Percentiles rank a stretch among this genome's conserved stretches.
Conservation (phyloP, 2,329 filamentous ascomycete genomes). For the Phialemonium atrogriseum region DNA sequence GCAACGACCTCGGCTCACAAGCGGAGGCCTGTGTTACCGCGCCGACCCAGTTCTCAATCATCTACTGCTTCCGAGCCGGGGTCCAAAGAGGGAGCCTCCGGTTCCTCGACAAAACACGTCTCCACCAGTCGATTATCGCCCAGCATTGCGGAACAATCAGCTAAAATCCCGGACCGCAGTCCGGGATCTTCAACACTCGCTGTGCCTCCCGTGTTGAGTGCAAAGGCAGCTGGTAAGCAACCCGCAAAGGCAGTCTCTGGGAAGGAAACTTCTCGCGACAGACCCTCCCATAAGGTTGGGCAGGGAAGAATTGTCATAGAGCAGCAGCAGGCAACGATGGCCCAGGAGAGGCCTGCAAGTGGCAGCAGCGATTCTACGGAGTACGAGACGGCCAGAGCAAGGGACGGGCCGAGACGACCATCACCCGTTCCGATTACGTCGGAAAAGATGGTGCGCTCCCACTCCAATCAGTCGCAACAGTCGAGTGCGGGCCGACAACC, state of each 20-base stretch:
- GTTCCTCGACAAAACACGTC: background rate
- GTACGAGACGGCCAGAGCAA: background rate
- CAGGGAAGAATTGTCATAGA: background rate
- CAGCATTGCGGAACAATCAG: background rate
- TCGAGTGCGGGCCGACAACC: too few relatives aligned
- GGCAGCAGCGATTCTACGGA: background rate
- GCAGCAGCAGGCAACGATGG: background rate
- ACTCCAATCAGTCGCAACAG: too few relatives aligned
- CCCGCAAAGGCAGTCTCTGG: slow-evolving; percentile 20
- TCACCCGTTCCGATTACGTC: too few relatives aligned
- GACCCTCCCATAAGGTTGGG: background rate
- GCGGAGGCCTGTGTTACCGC: slow-evolving; percentile 35
- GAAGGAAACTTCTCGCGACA: slow-evolving; percentile 1
- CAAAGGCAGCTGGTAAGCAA: slow-evolving; percentile 41
- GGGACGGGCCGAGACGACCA: background rate
- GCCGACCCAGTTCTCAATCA: slow-evolving; percentile 39
- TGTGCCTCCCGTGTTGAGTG: slow-evolving; percentile 19
- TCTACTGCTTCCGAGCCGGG: slow-evolving; percentile 25
- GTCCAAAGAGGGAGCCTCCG: slow-evolving; percentile 5
- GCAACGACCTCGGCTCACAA: slow-evolving; percentile 34
- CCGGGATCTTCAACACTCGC: slow-evolving; percentile 5
- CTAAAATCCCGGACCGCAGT: slow-evolving; percentile 3
- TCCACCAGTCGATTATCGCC: background rate
- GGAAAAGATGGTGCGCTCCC: slow-evolving; percentile 13
- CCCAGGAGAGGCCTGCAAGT: background rate